Conservation (phyloP, 306 rosid genomes). For the Lablab purpureus region DNA sequence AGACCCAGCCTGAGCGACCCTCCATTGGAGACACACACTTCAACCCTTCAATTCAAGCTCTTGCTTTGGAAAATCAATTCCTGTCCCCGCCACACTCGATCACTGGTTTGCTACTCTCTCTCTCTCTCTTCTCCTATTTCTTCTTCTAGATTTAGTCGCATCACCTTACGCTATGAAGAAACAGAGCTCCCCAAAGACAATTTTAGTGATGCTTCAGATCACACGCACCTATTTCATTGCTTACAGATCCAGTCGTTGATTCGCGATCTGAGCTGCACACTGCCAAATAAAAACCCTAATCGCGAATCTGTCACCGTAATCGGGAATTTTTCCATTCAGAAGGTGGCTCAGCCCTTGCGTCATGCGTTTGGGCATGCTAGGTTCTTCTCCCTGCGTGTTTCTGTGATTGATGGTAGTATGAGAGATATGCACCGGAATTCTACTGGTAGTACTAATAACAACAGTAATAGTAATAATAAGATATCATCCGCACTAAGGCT, state of each 20-base stretch:
- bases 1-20: conserved; percentile 25
- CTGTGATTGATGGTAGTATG: conserved; percentile 43
- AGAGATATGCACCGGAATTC: conserved; percentile 78
- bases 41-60: conserved; percentile 21
- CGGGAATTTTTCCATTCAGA: conserved; percentile 29
- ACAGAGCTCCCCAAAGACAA: conserved; percentile 3
- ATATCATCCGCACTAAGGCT: conserved; percentile 61
- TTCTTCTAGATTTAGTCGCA: conserved; percentile 26
- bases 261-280: conserved; percentile 49
- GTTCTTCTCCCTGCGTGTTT: conserved; percentile 34
- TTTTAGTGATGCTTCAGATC: conserved; percentile 6
- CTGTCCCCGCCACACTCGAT: not conserved
- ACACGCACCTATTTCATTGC: conserved; percentile 23
- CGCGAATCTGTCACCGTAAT: not conserved
- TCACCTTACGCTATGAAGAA: not conserved
- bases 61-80: conserved; percentile 30
- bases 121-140: conserved; percentile 15
- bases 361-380: conserved; percentile 46
- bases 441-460: conserved; percentile 53
- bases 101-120: conserved; percentile 40
- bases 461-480: conserved; percentile 38
- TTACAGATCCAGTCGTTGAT: conserved; percentile 43
- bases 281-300: conserved; percentile 43
- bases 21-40: conserved; percentile 28
- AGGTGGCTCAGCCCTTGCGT: conserved; percentile 54